Base-by-base conservation (phyloP, 2,329 filamentous ascomycete species). In the Hypoxylon sp. region DNA sequence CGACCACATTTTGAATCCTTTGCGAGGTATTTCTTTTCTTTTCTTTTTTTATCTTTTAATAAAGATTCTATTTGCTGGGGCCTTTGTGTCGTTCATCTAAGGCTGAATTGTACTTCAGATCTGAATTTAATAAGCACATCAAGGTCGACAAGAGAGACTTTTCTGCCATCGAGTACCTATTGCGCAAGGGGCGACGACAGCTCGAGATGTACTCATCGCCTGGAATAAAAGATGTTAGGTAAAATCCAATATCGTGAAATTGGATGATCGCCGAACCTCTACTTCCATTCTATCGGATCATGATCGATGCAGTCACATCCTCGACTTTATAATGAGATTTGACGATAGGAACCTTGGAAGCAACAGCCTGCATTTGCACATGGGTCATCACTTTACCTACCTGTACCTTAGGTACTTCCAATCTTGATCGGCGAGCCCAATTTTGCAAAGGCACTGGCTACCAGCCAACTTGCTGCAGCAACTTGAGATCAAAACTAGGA, bases 121-220 rank as follows among this genome's bases (percentile, higher is more conserved):
- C 84, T 29, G 94, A 98, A 77, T 98, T 99, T 77, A 84, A 89
- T 42, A 92, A 91, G 77, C 86, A 92, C 76, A 77, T 88, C 11
- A 77, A 79, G 8, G 79, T 97, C 61, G 90, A 92, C 79, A 96
- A 93, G 81, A 94, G 93, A 73, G 94, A 97, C 77, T 97, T 97
- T 80, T 85, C 86, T 14, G 91, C 94, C 5, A 91, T 98, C 63
- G 94, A 98, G 80, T 96, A 93, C 78, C 83, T 97, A 35, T 78
- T 98, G 56, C 88, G 94, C 67, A 95, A 93, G 78, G 94, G 94
- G 22, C 86, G 88, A 44, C 87, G 93, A 48, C 94, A 97, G 78
- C 83, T 98, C 17, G 93, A 97, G 70, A 87, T 90, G 50, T 96
- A 96, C 80, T 88, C 91, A n/a, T 88, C 91, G 5, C 90, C 92